Conservation (phyloP, 2,329 filamentous ascomycete genomes). For the Fusarium pininemorale region DNA sequence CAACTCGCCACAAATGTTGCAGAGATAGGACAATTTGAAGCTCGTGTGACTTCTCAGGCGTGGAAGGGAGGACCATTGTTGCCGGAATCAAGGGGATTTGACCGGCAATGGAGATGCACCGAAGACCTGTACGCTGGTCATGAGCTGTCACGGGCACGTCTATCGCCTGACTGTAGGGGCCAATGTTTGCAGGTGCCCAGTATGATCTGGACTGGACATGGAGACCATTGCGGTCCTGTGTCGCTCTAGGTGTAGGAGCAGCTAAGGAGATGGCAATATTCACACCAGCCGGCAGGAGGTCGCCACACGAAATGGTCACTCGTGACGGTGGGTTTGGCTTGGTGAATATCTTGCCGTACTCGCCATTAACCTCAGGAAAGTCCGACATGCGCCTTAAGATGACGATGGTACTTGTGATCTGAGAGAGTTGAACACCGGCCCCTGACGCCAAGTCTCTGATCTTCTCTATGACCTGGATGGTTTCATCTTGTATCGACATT, state of each 20-base stretch:
- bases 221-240: slow-evolving; percentile 65
- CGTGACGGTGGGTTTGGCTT: slow-evolving; percentile 85
- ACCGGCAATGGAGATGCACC: slow-evolving; percentile 76
- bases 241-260: slow-evolving; percentile 45
- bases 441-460: slow-evolving; percentile 53
- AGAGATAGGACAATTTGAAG: slow-evolving; percentile 76
- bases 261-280: slow-evolving; percentile 69
- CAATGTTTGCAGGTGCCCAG: slow-evolving; percentile 98
- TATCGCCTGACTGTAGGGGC: slow-evolving; percentile 93
- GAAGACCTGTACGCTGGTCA: slow-evolving; percentile 35
- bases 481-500: slow-evolving; percentile 57
- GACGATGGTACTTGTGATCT: slow-evolving; percentile 68
- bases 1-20: slow-evolving; percentile 91
- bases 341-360: slow-evolving; percentile 80
- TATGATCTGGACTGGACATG: slow-evolving; percentile 95
- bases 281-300: slow-evolving; percentile 66
- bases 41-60: slow-evolving; percentile 53
- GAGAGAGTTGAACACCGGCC: slow-evolving; percentile 40
- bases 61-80: slow-evolving; percentile 71
- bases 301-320: slow-evolving; percentile 82
- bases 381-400: slow-evolving; percentile 82
- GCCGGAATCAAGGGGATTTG: slow-evolving; percentile 89
- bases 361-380: slow-evolving; percentile 77
- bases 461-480: slow-evolving; percentile 56
- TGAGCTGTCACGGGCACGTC: slow-evolving; percentile 52